These are phyloP conservation scores for Porphyrellus cyaneotinctus DNA, from an alignment of 768 basidiomycete genomes.

Conservation along the genomic window DNA sequence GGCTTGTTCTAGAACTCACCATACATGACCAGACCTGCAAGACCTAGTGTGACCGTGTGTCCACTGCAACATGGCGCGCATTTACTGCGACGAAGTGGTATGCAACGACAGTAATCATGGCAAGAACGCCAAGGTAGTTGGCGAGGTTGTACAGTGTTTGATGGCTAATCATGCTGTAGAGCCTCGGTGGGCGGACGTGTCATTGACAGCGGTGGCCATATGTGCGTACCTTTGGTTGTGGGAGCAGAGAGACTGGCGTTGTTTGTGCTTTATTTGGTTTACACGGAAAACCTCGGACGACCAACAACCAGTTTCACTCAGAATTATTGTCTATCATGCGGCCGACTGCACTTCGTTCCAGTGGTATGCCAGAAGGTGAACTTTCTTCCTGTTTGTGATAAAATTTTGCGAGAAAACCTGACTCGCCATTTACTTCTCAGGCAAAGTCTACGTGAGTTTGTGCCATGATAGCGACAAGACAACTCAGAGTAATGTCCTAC, in stretches of 20 bases:
- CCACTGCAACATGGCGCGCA: constrained; percentile 43
- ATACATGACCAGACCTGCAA: not conserved
- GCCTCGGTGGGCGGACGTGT: not conserved
- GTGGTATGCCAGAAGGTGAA: constrained; percentile 85
- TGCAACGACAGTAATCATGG: constrained; percentile 83
- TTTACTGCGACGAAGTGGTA: constrained; percentile 93
- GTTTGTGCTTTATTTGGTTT: constrained; percentile 34
- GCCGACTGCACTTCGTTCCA: constrained; percentile 47
- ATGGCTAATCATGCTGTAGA: constrained; percentile 67
- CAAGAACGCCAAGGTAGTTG: constrained; percentile 76
- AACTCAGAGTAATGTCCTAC: constrained; percentile 2
- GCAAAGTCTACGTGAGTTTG: constrained; percentile 74
- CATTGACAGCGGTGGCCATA: not conserved
- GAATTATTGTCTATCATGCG: constrained; percentile 38
- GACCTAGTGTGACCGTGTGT: constrained; percentile 7
- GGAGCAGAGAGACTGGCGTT: constrained; percentile 12
- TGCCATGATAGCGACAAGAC: not conserved
- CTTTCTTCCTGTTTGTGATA: constrained; percentile 12
- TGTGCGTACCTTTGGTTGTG: constrained; percentile 16
- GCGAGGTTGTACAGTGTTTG: constrained; percentile 77
- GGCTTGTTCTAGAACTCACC: constrained; percentile 3
- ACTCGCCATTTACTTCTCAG: constrained; percentile 35
- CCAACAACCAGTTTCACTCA: not conserved
- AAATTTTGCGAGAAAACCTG: not conserved
- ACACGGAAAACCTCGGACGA: constrained; percentile 29